Evolutionary conservation across 805 yeast genomes (phyloP).

Genomic region (Alloascoidea africana): DNA sequence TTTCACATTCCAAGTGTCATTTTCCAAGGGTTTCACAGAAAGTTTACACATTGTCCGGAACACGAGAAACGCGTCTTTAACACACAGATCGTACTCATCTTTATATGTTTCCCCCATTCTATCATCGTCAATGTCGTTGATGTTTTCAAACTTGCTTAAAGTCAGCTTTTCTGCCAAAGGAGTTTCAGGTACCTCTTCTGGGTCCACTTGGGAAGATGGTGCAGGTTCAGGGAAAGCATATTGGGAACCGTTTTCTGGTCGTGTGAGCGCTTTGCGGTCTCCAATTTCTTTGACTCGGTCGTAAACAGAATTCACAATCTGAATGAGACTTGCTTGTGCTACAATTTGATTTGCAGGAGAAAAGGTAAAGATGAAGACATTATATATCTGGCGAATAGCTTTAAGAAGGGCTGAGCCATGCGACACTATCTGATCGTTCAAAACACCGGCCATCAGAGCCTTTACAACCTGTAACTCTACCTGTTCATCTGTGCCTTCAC

Average conservation of each 20-base stretch:
- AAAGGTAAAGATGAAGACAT: constrained; percentile 74
- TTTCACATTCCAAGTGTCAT: constrained; percentile 36
- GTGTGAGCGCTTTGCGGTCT: background rate
- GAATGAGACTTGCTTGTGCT: constrained; percentile 91
- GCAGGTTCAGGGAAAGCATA: background rate
- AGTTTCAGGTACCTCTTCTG: background rate
- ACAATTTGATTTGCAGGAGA: constrained; percentile 77
- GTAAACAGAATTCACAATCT: constrained; percentile 74
- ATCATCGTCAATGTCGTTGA: constrained; percentile 11
- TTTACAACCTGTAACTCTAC: constrained; percentile 88
- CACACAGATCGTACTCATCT: constrained; percentile 50
- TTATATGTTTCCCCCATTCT: constrained; percentile 23
- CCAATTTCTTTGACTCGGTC: constrained; percentile 42
- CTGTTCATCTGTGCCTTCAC: constrained; percentile 82
- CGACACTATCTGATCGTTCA: constrained; percentile 66
- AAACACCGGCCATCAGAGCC: constrained; percentile 78
- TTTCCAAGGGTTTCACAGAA: constrained; percentile 77
- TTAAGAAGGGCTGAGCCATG: constrained; percentile 83
- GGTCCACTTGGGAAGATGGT: background rate
- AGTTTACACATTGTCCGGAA: constrained; percentile 92
- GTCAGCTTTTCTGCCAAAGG: background rate
- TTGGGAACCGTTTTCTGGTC: background rate
- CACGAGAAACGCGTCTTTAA: constrained; percentile 84
- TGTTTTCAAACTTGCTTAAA: background rate
- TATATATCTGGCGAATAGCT: constrained; percentile 88